Percentiles rank a stretch among this genome's conserved stretches.
phyloP scores from a whole-genome alignment of 2,329 filamentous ascomycete genomes.

The Thelonectria olida region DNA sequence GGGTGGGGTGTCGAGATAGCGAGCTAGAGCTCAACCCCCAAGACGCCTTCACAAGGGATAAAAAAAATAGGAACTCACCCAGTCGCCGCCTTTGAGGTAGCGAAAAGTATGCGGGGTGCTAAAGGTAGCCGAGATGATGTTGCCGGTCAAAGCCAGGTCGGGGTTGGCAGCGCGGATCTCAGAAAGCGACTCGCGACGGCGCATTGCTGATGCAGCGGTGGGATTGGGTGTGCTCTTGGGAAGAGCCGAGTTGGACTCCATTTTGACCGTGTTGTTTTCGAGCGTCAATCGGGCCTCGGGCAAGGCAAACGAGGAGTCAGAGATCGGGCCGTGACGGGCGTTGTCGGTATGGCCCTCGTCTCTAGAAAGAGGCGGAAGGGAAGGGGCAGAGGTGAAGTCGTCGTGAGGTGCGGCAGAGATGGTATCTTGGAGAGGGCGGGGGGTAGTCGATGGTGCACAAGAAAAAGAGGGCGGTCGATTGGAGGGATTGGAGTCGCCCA shows the following conservation, averaged over 20 bases:
- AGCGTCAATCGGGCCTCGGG: conserved; percentile 19
- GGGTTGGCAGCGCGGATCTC: conserved; percentile 66
- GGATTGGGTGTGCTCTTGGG: conserved; percentile 13
- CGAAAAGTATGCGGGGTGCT: conserved; percentile 68
- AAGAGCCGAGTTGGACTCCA: conserved; percentile 10
- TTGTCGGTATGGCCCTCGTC: conserved; percentile 12
- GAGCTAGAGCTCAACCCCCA: neutral
- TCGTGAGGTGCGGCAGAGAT: neutral
- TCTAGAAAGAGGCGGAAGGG: conserved; percentile 5
- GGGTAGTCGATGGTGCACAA: neutral
- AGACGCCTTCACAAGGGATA: conserved; percentile 4
- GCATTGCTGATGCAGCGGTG: conserved; percentile 44
- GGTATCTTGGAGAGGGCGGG: neutral
- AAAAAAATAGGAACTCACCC: conserved; percentile 57
- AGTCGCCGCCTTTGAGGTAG: conserved; percentile 67
- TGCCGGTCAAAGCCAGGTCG: conserved; percentile 67
- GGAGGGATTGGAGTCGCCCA: conserved; percentile 4
- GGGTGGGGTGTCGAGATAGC: conserved; percentile 23
- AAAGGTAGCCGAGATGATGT: conserved; percentile 73
- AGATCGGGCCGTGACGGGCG: conserved; percentile 7
- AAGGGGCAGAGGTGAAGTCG: conserved; percentile 6
- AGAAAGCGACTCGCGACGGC: conserved; percentile 60
- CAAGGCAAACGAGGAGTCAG: conserved; percentile 13
- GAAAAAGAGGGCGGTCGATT: conserved; percentile 4
- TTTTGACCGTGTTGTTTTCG: conserved; percentile 12